phyloP scores from a whole-genome alignment of 305 asterid species.

The Withania somnifera region DNA sequence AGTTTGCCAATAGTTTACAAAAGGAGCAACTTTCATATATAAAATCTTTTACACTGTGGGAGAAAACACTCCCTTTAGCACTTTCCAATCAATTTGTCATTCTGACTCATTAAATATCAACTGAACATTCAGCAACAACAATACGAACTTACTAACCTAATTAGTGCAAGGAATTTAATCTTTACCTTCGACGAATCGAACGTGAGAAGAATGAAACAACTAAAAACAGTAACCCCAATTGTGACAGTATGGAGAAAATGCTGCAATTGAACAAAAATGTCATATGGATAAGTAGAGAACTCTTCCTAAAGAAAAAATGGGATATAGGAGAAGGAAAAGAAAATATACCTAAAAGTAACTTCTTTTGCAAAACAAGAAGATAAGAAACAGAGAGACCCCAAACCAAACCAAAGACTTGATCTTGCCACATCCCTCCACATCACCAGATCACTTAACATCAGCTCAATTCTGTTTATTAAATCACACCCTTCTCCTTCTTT shows the following conservation, averaged over 20 bases:
- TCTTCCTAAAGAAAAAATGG: background rate
- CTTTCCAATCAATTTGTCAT: too few relatives aligned
- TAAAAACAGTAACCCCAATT: conserved; percentile 59
- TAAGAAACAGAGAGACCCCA: conserved; percentile 67
- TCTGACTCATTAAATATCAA: too few relatives aligned
- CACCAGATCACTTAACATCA: conserved; percentile 44
- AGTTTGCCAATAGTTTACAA: too few relatives aligned
- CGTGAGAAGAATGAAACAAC: conserved; percentile 66
- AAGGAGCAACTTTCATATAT: too few relatives aligned
- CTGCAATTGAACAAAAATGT: conserved; percentile 28
- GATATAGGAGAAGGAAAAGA: background rate
- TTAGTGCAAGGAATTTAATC: background rate
- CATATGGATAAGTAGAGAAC: background rate
- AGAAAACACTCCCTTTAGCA: too few relatives aligned
- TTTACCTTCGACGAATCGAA: conserved; percentile 57
- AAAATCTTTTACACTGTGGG: too few relatives aligned
- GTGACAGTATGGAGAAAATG: conserved; percentile 67
- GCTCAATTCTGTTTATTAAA: conserved; percentile 38
- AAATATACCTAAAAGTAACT: conserved; percentile 51
- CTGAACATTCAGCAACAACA: background rate
- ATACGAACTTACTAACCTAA: background rate
- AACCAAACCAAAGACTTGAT: conserved; percentile 96
- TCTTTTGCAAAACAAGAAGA: conserved; percentile 75
- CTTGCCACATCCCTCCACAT: conserved; percentile 94
- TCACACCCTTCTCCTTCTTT: conserved; percentile 24